Evolutionary conservation across 495 filamentous ascomycete species (phyloP), one percentile per base, ranked within the genome.

Genomic region (Hypoxylon crocopeplum): DNA sequence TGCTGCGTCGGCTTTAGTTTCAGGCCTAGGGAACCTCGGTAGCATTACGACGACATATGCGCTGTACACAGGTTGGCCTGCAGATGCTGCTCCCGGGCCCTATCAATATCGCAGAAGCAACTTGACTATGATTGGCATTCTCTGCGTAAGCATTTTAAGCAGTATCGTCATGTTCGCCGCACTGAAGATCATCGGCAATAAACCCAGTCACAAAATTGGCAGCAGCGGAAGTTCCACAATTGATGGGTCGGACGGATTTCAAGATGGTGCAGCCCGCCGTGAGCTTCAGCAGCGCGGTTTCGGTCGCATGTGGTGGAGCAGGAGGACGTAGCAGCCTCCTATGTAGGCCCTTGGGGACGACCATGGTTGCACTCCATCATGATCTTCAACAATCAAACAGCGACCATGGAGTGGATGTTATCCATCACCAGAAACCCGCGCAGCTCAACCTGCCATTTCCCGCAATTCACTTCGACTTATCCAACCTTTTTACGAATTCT

Each of bases 41-140:
- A 88, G 84, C 59, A 90, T 96, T 44, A 77, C 90, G 61, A 95
- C 91, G 11, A 96, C 92, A 0, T 96, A 96, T 71, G 92, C 92
- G 4, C 75, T 96, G 34, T 96, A 94, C 64, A 86, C 87, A 0
- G 92, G 92, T 11, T 96, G 92, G 92, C 80, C 82, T 19, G 84
- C 78, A 24, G 92, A 96, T 74, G 82, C 82, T 13, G 77, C 78
- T 29, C 75, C 75, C 0, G 90, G 91, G 0, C 81, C 82, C 15
- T 78, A 84, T 56, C 88, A 89, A 72, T 96, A 88, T 69, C 82
- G 90, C 17, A 87, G 87, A 70, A 94, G 91, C 72, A 96, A 93
- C 65, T 70, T 92, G 52, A 84, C 88, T 33, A 95, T 96, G 92
- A 83, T 96, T 29, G 92, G 90, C 8, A 96, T 96, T 52, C 71